phyloP scores from a whole-genome alignment of 495 filamentous ascomycete species.

The Penicillium paxilli region DNA sequence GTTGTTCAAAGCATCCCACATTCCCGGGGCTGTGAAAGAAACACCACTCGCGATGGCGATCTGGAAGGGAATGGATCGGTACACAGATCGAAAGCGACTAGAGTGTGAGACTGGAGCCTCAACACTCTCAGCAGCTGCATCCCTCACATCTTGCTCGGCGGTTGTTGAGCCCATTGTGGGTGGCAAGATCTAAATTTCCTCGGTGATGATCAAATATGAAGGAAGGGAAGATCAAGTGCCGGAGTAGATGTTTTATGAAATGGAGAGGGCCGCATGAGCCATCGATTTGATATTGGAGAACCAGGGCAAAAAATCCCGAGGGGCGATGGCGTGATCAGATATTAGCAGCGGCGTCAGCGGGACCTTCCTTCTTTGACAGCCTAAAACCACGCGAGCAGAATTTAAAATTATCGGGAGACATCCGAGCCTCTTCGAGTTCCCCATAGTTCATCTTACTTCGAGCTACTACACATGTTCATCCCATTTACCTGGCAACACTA shows the following conservation, averaged over 20 bases:
- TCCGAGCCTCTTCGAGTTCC: background rate
- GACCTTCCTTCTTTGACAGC: background rate
- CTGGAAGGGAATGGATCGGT: constrained; percentile 30
- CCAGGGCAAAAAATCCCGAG: background rate
- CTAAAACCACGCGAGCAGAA: background rate
- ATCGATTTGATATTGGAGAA: background rate
- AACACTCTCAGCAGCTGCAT: background rate
- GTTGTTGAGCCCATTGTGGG: background rate
- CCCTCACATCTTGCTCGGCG: background rate
- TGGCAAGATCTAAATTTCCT: background rate
- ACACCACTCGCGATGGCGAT: constrained; percentile 34
- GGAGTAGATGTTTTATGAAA: background rate
- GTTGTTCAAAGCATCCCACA: constrained; percentile 39
- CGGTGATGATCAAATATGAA: background rate
- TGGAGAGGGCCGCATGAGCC: background rate
- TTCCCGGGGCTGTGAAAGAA: constrained; percentile 35
- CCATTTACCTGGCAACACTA: too few relatives aligned
- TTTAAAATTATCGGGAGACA: background rate
- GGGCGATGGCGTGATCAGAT: background rate
- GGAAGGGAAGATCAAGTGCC: background rate
- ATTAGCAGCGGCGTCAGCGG: background rate
- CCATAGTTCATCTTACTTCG: background rate
- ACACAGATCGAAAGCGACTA: background rate
- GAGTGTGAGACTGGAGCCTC: background rate
- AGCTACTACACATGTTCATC: too few relatives aligned